These are phyloP conservation scores for Diaporthe longicolla DNA, from an alignment of 2,329 filamentous ascomycete genomes.

Conservation along the genomic window DNA sequence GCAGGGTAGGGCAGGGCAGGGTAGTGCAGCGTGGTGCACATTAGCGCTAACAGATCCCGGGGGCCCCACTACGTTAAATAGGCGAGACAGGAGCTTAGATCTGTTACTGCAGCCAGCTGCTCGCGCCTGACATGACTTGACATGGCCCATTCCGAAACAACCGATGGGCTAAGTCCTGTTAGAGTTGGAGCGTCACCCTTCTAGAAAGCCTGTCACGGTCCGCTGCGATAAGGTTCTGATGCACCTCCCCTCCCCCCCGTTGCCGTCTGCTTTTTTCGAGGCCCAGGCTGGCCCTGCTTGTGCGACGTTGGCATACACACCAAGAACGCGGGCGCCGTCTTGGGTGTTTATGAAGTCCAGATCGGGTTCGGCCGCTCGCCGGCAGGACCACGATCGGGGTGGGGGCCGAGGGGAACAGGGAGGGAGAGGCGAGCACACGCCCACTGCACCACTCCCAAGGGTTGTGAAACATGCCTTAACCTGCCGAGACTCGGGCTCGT, in stretches of 20 bases:
- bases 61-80: slow-evolving; percentile 21
- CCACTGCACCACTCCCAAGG: slow-evolving; percentile 26
- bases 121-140: slow-evolving; percentile 12
- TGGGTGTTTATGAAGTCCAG: neutral
- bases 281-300: neutral
- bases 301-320: neutral
- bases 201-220: slow-evolving; percentile 18
- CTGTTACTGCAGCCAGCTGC: neutral
- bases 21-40: neutral
- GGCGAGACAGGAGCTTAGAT: slow-evolving; percentile 16
- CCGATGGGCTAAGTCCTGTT: neutral
- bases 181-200: slow-evolving; percentile 7
- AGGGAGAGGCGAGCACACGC: neutral
- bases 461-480: slow-evolving; percentile 34
- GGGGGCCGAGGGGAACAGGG: neutral
- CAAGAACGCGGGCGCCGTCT: neutral
- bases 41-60: slow-evolving; percentile 21
- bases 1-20: neutral
- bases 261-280: neutral
- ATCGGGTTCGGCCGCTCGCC: slow-evolving; percentile 6
- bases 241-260: neutral
- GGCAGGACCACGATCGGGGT: neutral
- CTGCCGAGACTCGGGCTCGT: slow-evolving; percentile 35
- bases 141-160: slow-evolving; percentile 19
- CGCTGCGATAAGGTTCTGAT: neutral